Conservation (phyloP, 1,284 basidiomycete species). For the Ceratobasidium sp. region DNA sequence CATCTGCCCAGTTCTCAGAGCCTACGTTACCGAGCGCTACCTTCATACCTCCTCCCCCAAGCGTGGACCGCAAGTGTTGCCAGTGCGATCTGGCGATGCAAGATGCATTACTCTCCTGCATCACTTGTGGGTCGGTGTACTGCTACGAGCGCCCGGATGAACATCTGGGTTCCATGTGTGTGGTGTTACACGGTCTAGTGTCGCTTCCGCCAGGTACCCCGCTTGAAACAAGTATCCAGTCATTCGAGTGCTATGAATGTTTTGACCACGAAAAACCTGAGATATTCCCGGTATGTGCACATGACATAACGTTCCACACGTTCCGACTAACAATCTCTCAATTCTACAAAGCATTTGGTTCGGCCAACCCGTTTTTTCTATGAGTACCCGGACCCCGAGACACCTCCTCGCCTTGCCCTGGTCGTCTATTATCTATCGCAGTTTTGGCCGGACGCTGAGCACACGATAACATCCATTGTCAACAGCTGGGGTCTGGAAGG, state of each 20-base stretch:
- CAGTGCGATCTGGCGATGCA: background rate
- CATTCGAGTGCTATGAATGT: background rate
- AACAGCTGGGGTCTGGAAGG: background rate
- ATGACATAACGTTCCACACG: background rate
- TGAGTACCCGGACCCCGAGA: background rate
- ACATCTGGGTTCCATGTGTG: background rate
- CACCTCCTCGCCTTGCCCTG: background rate
- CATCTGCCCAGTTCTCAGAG: background rate
- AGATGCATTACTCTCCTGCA: background rate
- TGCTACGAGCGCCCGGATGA: background rate
- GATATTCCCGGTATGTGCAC: slow-evolving; percentile 3
- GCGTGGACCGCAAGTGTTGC: background rate
- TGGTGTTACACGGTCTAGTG: background rate
- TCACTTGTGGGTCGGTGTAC: background rate
- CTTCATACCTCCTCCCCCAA: background rate
- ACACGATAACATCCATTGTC: background rate
- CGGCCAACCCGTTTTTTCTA: background rate
- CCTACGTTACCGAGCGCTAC: background rate
- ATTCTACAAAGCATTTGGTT: slow-evolving; percentile 3
- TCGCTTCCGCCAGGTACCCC: background rate
- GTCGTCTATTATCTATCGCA: slow-evolving; percentile 1
- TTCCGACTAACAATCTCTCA: background rate
- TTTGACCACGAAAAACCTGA: background rate
- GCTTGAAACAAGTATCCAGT: background rate
- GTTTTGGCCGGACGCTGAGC: slow-evolving; percentile 17